Percentiles rank a stretch among this genome's conserved stretches.
Evolutionary conservation across 768 basidiomycete species (phyloP).

Genomic region (Macrocybe gigantea): DNA sequence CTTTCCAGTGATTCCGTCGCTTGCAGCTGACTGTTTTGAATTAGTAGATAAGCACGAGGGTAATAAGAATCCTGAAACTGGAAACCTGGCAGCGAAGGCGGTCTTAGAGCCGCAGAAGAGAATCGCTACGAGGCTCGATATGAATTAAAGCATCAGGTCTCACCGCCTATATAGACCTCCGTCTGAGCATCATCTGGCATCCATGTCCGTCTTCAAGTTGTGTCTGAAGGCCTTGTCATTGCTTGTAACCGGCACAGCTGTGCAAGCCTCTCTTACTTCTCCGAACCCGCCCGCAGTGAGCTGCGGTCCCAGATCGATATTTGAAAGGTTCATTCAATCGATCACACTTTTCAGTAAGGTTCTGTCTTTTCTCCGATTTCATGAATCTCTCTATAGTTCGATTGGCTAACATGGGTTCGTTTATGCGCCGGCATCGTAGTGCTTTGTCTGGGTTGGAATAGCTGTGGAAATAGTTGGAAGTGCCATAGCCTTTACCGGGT

Average conservation of each 20-base stretch:
- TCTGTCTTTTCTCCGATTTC: constrained; percentile 1
- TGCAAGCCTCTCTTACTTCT: constrained; percentile 31
- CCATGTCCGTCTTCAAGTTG: too few relatives aligned
- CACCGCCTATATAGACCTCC: too few relatives aligned
- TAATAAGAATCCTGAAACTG: too few relatives aligned
- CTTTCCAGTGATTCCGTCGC: too few relatives aligned
- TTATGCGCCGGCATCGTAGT: constrained; percentile 9
- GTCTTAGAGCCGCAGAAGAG: too few relatives aligned
- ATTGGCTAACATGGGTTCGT: not conserved
- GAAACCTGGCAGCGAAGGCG: too few relatives aligned
- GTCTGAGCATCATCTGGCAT: too few relatives aligned
- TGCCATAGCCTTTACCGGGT: not conserved
- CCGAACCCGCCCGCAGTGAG: constrained; percentile 31
- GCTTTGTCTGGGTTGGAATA: constrained; percentile 23
- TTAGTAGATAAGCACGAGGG: too few relatives aligned
- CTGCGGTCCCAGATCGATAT: constrained; percentile 24
- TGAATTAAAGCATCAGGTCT: too few relatives aligned
- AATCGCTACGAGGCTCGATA: too few relatives aligned
- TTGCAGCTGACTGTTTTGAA: too few relatives aligned
- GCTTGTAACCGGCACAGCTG: constrained; percentile 6
- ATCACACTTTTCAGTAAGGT: constrained; percentile 33
- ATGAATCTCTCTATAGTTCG: constrained; percentile 1
- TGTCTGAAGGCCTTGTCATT: too few relatives aligned
- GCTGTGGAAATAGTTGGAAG: constrained; percentile 11
- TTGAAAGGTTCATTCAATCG: constrained; percentile 29